Evolutionary conservation across 192 early-diverging fungal genomes (phyloP).

Genomic region (Backusella parvicylindrica): DNA sequence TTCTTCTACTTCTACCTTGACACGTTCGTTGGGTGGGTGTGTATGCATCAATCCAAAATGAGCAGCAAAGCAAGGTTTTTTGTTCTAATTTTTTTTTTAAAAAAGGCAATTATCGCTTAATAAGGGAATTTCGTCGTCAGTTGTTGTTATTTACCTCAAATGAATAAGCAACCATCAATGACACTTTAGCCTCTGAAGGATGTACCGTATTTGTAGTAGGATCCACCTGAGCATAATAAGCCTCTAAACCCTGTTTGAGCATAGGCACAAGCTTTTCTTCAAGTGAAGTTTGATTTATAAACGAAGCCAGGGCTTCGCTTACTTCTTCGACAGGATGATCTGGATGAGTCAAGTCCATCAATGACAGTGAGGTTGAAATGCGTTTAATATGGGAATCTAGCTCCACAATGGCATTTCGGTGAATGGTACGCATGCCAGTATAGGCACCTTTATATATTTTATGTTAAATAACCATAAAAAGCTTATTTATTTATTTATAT

Average conservation of each 20-base stretch:
- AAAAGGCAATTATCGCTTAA: no score
- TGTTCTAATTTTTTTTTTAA: conserved; percentile 13
- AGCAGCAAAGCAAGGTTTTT: conserved; percentile 28
- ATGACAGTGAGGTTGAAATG: conserved; percentile 43
- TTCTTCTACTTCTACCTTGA: conserved; percentile 49
- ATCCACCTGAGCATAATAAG: conserved; percentile 42
- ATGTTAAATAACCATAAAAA: no score
- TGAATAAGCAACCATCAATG: conserved; percentile 53
- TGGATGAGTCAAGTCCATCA: conserved; percentile 40
- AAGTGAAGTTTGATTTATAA: conserved; percentile 31
- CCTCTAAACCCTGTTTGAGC: conserved; percentile 39
- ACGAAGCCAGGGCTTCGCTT: conserved; percentile 30
- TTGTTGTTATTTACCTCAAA: conserved; percentile 38
- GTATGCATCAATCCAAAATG: conserved; percentile 29
- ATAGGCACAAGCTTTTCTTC: conserved; percentile 32
- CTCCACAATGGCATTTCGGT: conserved; percentile 49
- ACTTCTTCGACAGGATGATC: background rate
- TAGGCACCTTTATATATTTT: conserved; percentile 47
- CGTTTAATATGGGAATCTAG: conserved; percentile 50
- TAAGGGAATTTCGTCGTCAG: no score
- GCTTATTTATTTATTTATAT: background rate
- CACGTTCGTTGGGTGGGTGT: conserved; percentile 13
- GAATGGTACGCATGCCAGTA: conserved; percentile 60
- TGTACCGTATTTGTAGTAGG: conserved; percentile 8
- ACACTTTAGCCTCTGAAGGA: conserved; percentile 50